phyloP scores from a whole-genome alignment of 2,329 filamentous ascomycete genomes.

The Trichoderma polysporum region DNA sequence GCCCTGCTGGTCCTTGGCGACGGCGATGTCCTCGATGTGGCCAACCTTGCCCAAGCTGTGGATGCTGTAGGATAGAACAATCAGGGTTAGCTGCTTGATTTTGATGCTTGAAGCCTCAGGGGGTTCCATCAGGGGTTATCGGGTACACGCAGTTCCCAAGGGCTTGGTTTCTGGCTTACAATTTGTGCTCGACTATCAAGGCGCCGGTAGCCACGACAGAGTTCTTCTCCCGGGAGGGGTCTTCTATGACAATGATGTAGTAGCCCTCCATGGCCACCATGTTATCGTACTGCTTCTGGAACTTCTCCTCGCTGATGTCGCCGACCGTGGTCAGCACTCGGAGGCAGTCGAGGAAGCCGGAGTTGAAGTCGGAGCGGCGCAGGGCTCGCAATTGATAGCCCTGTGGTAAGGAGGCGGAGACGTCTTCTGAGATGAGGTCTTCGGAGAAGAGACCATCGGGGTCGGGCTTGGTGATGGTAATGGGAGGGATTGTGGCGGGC shows the following conservation, averaged over 20 bases:
- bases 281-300: conserved; percentile 78
- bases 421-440: conserved; percentile 73
- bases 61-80: conserved; percentile 52
- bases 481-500: conserved; percentile 4
- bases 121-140: not conserved
- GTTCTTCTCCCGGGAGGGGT: conserved; percentile 55
- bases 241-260: conserved; percentile 82
- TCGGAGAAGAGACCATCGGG: conserved; percentile 69
- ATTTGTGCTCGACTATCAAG: conserved; percentile 90
- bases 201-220: conserved; percentile 87
- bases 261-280: conserved; percentile 75
- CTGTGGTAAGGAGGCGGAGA: conserved; percentile 70
- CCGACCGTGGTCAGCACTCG: conserved; percentile 91
- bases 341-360: conserved; percentile 86
- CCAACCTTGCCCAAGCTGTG: conserved; percentile 80
- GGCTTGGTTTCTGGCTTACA: conserved; percentile 51
- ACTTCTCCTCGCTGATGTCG: conserved; percentile 73
- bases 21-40: conserved; percentile 97
- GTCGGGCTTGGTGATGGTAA: conserved; percentile 4
- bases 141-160: not conserved
- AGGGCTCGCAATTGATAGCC: conserved; percentile 83
- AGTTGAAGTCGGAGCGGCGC: conserved; percentile 71
- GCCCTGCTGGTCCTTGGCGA: conserved; percentile 91
- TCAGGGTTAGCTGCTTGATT: conserved; percentile 23
- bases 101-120: not conserved